Conservation (phyloP, 139 green algal genomes). For the Micromonas pusilla region DNA sequence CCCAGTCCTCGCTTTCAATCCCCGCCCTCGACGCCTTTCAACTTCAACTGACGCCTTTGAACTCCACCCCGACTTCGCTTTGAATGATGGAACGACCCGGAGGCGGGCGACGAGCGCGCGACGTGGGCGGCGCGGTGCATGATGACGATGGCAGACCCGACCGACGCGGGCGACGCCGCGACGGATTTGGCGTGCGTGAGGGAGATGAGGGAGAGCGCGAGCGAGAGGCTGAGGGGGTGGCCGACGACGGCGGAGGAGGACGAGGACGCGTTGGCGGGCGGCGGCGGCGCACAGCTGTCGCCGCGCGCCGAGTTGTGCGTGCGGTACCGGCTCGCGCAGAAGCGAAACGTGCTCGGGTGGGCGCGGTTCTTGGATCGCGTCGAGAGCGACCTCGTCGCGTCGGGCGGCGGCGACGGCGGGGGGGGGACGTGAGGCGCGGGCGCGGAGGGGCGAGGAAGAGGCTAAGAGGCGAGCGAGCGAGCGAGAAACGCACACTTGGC, state of each 20-base stretch:
- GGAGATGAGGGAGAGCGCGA: not conserved
- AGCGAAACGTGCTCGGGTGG: not conserved
- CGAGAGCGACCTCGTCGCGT: no score
- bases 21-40: no score
- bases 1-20: no score
- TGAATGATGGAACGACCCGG: no score
- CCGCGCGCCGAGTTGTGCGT: not conserved
- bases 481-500: no score
- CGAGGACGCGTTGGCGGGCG: not conserved
- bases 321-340: not conserved
- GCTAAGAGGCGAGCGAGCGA: no score
- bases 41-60: no score
- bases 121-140: not conserved
- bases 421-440: no score
- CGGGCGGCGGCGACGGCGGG: no score
- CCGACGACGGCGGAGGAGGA: slow-evolving; percentile 14
- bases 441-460: no score
- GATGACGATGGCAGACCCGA: not conserved
- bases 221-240: not conserved
- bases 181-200: not conserved
- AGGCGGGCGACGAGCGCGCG: not conserved
- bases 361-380: slow-evolving; percentile 2
- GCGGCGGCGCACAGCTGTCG: not conserved
- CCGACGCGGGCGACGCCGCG: not conserved
- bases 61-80: no score